Evolutionary conservation across 768 basidiomycete genomes (phyloP), one percentile per base, ranked within the genome.

Genomic region (Russula sp.): DNA sequence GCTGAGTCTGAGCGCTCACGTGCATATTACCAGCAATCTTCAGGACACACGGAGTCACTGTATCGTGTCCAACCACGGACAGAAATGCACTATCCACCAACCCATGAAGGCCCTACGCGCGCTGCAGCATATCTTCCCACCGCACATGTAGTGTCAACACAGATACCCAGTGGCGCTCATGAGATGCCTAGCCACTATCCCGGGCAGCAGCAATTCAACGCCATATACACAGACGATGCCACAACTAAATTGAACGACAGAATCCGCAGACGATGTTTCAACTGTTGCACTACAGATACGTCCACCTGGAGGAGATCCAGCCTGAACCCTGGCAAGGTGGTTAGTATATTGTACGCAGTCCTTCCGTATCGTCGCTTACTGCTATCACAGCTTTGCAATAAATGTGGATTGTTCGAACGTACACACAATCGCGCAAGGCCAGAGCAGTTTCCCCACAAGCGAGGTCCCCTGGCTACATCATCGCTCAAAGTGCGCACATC

Each of bases 251-350:
- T 91, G 61, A 87, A 84, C 71, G 88, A 90, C 72, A 81, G 88
- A 46, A 86, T 92, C 55, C 81, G 90, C 30, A 76, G 90, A 42
- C 78, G 89, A 53, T 92, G 90, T 74, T 91, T 88, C 81, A 92
- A 92, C 73, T 92, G 90, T 74, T 86, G 87, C 73, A 91, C 89
- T 28, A 90, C 90, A 16, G 90, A 92, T 67, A 91, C 90, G 36
- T 87, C 86, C 56, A 91, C 89, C 28, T 92, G 90, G 90, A 76
- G 90, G 40, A 76, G 90, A 64, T 85, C 84, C 18, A 90, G 88
- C 71, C 81, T 92, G 63, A 86, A 83, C 63, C 89, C 89, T 1
- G 90, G 90, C 30, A 92, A 92, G 82, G 90, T 92, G 69, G 82
- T 81, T 67, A 63, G 82, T 69, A 7, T 30, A 48, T 32, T 14